Base-by-base conservation (phyloP, 1,284 basidiomycete species). In the Takashimella tepidaria region DNA sequence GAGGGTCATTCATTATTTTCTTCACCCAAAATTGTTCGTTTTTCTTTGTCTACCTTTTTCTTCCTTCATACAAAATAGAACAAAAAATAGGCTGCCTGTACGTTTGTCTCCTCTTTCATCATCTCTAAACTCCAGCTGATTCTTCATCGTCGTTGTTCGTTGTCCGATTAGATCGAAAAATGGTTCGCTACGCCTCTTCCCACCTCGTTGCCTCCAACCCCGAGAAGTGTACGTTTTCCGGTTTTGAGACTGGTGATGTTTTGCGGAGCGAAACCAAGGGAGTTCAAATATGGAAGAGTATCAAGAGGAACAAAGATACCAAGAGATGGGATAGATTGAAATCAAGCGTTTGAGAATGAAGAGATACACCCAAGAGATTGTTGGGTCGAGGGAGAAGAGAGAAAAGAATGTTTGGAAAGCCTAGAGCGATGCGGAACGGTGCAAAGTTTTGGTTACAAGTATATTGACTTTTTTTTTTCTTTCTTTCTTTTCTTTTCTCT, bases 151-250 rank as follows among this genome's bases (percentile, higher is more conserved):
- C 22, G 43, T 41, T 19, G 16, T 41, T 6, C 37, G 40, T 20
- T 24, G 23, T 25, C 4, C 43, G 19, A 16, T 47, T 23, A 16
- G 45, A 24, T 47, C 56, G 3, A 5, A 50, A 53, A 49, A 60
- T 70, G 92, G 90, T 92, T 79, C 89, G 91, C 75, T 95, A 95
- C 84, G 88, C 91, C 70, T 84, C 87, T 68, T 88, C 86, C 69
- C 66, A 70, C 64, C 81, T 87, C 73, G 81, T 85, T 68, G 86
- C 87, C 71, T 80, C 85, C 70, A 92, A 93, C 81, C 89, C 91
- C 70, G 90, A 93, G 84, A 92, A 89, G 83, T 89, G 90, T 92
- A 54, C 59, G 84, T 83, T 57, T 57, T 60, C 58, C 63, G 54
- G n/a, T n/a, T n/a, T n/a, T n/a, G n/a, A n/a, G n/a, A n/a, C n/a